Conservation (phyloP, 768 basidiomycete genomes). For the Podaxis sp. region DNA sequence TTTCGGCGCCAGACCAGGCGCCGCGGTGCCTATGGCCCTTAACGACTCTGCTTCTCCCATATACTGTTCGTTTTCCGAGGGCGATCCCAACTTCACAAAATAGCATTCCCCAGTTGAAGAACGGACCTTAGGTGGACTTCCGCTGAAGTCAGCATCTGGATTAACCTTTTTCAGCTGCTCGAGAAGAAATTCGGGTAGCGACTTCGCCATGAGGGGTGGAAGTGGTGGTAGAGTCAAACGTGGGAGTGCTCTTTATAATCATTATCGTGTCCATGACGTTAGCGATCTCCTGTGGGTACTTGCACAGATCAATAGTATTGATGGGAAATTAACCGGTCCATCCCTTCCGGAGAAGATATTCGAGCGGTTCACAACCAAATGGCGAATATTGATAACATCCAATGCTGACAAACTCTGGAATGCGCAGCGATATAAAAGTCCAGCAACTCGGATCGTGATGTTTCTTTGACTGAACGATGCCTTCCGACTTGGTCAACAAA, state of each 20-base stretch:
- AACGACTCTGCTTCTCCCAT: constrained; percentile 69
- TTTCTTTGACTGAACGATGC: constrained; percentile 6
- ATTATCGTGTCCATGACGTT: constrained; percentile 4
- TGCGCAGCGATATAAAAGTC: not conserved
- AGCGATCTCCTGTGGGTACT: not conserved
- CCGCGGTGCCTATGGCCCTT: constrained; percentile 57
- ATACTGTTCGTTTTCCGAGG: constrained; percentile 60
- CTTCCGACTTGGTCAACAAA: constrained; percentile 33
- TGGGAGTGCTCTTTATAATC: no score
- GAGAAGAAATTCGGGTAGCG: not conserved
- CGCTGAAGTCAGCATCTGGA: constrained; percentile 45
- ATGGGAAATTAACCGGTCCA: not conserved
- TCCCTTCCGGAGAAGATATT: not conserved
- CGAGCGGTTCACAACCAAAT: not conserved
- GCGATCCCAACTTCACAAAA: constrained; percentile 58
- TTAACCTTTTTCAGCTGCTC: constrained; percentile 46
- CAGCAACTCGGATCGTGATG: not conserved
- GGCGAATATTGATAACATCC: constrained; percentile 1
- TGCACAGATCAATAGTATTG: not conserved
- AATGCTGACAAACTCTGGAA: constrained; percentile 10
- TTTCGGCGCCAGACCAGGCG: constrained; percentile 63
- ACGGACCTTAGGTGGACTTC: constrained; percentile 41
- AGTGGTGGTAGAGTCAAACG: not conserved
- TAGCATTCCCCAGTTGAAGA: constrained; percentile 61
- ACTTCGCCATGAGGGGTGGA: not conserved